Percentiles rank a stretch among this genome's conserved stretches.
These are phyloP conservation scores for Fomitopsis serialis DNA, from an alignment of 768 basidiomycete species.

Conservation along the genomic window DNA sequence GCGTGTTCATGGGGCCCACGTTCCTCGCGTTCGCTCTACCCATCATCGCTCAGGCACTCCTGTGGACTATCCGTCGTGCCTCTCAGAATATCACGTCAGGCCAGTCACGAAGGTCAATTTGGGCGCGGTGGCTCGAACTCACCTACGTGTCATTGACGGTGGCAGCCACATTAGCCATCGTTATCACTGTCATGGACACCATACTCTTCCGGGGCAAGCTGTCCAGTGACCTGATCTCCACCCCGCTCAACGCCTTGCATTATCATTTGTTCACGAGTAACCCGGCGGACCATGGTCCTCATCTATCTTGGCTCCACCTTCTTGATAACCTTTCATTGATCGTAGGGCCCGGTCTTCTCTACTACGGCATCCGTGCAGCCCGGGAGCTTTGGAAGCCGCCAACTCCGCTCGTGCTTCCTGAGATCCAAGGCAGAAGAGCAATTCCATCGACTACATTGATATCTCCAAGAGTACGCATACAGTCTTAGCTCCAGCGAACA, in stretches of 20 bases:
- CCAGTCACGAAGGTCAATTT: neutral
- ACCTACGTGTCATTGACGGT: neutral
- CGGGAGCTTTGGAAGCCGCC: conserved; percentile 2
- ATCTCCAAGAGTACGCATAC: conserved; percentile 2
- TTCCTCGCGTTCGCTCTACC: conserved; percentile 30
- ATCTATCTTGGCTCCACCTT: conserved; percentile 35
- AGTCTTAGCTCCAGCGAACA: conserved; percentile 2
- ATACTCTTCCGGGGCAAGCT: conserved; percentile 26
- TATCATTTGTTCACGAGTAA: conserved; percentile 33
- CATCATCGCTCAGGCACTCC: conserved; percentile 22
- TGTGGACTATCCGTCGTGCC: conserved; percentile 5
- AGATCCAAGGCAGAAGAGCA: neutral
- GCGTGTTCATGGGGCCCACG: conserved; percentile 31
- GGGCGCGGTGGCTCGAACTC: neutral
- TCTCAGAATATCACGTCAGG: neutral
- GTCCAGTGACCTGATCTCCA: conserved; percentile 19
- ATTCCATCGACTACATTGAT: neutral
- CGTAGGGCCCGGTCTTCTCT: conserved; percentile 29
- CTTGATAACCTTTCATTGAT: conserved; percentile 35
- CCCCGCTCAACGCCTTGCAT: conserved; percentile 33
- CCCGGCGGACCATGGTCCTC: conserved; percentile 33
- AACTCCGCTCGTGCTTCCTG: neutral
- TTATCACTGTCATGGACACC: conserved; percentile 24
- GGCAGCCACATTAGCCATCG: neutral
- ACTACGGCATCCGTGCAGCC: conserved; percentile 15